Percentiles rank a stretch among this genome's conserved stretches.
Evolutionary conservation across 1,284 basidiomycete genomes (phyloP).

Genomic region (Heterobasidion occidentale): DNA sequence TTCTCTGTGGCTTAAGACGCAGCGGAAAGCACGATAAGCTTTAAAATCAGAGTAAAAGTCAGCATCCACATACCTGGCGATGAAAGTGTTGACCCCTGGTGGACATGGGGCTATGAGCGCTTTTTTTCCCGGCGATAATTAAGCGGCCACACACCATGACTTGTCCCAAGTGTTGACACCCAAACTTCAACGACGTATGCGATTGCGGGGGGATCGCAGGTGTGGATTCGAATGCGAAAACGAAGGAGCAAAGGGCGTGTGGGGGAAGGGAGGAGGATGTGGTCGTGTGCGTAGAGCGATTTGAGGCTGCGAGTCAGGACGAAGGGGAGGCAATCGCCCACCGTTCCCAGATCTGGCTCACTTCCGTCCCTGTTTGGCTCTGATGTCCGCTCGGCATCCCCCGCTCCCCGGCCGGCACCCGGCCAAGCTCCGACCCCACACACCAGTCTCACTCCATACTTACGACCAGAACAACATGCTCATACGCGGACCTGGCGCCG

Average conservation of each 20-base stretch:
- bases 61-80: slow-evolving; percentile 43
- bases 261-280: background rate
- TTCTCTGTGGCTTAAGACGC: slow-evolving; percentile 68
- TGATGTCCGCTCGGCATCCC: too few species aligned
- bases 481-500: too few species aligned
- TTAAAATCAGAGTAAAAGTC: background rate
- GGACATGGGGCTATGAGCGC: background rate
- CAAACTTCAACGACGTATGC: background rate
- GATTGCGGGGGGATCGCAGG: background rate
- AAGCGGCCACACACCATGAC: slow-evolving; percentile 10
- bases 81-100: slow-evolving; percentile 68
- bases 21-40: slow-evolving; percentile 4
- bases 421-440: too few species aligned
- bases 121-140: background rate
- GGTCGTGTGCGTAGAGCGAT: slow-evolving; percentile 8
- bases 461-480: too few species aligned
- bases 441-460: too few species aligned
- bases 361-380: too few species aligned
- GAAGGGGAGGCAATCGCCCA: background rate
- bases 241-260: background rate
- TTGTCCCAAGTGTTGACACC: background rate
- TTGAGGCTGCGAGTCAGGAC: background rate
- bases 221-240: background rate
- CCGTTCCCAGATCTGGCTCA: too few species aligned
- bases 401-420: too few species aligned